Percentiles rank a stretch among this genome's conserved stretches.
Conservation (phyloP, 2,329 filamentous ascomycete species). For the Byssothecium circinans region DNA sequence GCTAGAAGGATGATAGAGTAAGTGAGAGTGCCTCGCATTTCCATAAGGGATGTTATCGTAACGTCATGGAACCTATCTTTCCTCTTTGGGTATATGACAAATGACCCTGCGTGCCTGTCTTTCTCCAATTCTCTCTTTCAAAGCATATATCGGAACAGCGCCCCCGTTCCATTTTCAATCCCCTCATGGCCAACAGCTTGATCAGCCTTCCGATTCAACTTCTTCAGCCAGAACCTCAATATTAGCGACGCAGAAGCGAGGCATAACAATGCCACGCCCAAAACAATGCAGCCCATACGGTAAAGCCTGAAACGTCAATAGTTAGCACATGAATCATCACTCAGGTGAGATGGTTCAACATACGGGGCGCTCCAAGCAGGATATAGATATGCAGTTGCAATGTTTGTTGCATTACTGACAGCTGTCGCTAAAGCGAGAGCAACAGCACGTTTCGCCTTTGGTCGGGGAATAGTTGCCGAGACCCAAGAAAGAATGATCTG, state of each 20-base stretch:
- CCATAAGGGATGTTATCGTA: too few relatives aligned
- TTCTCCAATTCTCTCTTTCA: not conserved
- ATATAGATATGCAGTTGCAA: slow-evolving; percentile 35
- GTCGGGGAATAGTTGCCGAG: slow-evolving; percentile 35
- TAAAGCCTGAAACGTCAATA: slow-evolving; percentile 13
- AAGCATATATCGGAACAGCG: slow-evolving; percentile 16
- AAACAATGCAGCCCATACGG: slow-evolving; percentile 25
- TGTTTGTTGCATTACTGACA: slow-evolving; percentile 39
- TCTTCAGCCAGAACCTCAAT: slow-evolving; percentile 20
- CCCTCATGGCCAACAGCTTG: slow-evolving; percentile 15
- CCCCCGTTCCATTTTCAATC: slow-evolving; percentile 13
- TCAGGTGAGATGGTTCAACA: not conserved
- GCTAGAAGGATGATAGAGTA: not conserved
- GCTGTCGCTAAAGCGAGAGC: slow-evolving; percentile 36
- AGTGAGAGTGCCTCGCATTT: too few relatives aligned
- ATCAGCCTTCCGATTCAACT: slow-evolving; percentile 18
- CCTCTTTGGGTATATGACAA: not conserved
- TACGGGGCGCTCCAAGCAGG: slow-evolving; percentile 21
- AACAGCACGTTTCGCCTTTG: slow-evolving; percentile 37
- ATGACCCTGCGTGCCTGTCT: not conserved
- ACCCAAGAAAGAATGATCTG: slow-evolving; percentile 40
- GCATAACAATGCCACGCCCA: slow-evolving; percentile 20
- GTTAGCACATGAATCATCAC: too few relatives aligned
- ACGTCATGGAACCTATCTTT: too few relatives aligned
- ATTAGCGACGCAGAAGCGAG: slow-evolving; percentile 15